A percentile compares a stretch with the other conserved stretches of the same genome.
phyloP scores from a whole-genome alignment of 2,329 filamentous ascomycete species.

The Thermomyces lanuginosus region DNA sequence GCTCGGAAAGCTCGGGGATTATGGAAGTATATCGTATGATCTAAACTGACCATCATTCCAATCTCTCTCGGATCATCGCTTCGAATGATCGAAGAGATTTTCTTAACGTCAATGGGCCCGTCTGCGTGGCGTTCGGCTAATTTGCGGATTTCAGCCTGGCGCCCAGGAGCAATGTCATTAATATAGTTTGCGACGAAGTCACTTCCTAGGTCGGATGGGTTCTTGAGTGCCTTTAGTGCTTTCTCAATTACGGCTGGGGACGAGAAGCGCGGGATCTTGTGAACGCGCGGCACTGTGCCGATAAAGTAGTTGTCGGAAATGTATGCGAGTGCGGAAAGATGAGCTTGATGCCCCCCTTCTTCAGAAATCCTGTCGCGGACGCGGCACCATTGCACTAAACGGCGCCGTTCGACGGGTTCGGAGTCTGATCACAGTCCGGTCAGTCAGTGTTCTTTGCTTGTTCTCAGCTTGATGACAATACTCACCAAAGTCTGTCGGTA shows the following conservation, averaged over 20 bases:
- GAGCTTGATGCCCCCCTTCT: conserved; percentile 58
- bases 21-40: conserved; percentile 38
- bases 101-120: conserved; percentile 17
- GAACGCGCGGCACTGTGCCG: conserved; percentile 66
- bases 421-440: conserved; percentile 17
- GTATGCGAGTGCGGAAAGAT: conserved; percentile 79
- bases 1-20: conserved; percentile 32
- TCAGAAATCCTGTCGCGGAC: conserved; percentile 51
- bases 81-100: conserved; percentile 8
- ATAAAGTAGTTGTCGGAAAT: conserved; percentile 90
- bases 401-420: conserved; percentile 46
- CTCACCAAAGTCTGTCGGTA: background rate
- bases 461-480: background rate
- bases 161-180: conserved; percentile 27
- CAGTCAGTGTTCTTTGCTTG: background rate
- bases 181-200: conserved; percentile 24
- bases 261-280: conserved; percentile 61
- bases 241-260: conserved; percentile 30
- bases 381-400: conserved; percentile 40
- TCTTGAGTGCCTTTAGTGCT: conserved; percentile 24
- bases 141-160: conserved; percentile 24
- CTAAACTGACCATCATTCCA: conserved; percentile 36
- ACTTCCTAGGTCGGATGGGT: conserved; percentile 28
- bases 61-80: conserved; percentile 19
- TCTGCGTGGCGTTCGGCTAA: conserved; percentile 16